Percentiles rank a stretch among this genome's conserved stretches.
Conservation (phyloP, 139 green algal species). For the Chlorella sp. region DNA sequence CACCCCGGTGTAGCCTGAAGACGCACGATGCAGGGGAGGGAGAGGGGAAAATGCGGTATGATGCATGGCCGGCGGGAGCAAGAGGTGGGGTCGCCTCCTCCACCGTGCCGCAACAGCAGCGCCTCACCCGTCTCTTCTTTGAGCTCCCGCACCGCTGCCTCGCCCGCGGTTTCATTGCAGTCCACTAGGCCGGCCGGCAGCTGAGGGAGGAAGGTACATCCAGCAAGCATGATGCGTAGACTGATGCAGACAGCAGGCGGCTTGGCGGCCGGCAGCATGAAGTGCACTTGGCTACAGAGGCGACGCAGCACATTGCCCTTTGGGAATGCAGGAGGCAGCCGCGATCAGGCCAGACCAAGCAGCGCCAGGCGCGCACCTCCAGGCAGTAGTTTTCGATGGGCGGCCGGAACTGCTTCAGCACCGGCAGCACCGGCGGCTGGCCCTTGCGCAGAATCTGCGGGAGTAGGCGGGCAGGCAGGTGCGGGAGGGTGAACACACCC, state of each 20-base stretch:
- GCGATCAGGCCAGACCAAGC: neutral
- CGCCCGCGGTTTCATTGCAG: conserved; percentile 55
- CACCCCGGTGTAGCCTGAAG: conserved; percentile 67
- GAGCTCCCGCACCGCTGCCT: conserved; percentile 72
- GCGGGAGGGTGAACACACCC: no score
- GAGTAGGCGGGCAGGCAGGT: neutral
- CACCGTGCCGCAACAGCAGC: no score
- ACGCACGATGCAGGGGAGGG: no score
- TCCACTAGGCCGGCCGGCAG: conserved; percentile 78
- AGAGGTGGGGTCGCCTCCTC: no score
- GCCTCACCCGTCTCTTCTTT: conserved; percentile 70
- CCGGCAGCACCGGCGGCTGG: conserved; percentile 32
- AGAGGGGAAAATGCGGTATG: no score
- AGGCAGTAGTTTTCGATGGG: conserved; percentile 53
- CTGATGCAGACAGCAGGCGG: no score
- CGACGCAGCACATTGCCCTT: no score
- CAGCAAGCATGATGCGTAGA: no score
- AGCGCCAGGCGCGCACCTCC: conserved; percentile 42
- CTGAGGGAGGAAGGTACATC: conserved; percentile 27
- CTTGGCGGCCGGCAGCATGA: no score
- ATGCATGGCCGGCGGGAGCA: no score
- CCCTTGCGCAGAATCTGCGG: conserved; percentile 33
- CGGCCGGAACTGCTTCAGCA: conserved; percentile 64
- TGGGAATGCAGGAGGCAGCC: no score
- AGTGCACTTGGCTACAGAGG: no score